Evolutionary conservation across 2,329 filamentous ascomycete genomes (phyloP), one percentile per base, ranked within the genome.

Genomic region (Paraconiothyrium sp.): DNA sequence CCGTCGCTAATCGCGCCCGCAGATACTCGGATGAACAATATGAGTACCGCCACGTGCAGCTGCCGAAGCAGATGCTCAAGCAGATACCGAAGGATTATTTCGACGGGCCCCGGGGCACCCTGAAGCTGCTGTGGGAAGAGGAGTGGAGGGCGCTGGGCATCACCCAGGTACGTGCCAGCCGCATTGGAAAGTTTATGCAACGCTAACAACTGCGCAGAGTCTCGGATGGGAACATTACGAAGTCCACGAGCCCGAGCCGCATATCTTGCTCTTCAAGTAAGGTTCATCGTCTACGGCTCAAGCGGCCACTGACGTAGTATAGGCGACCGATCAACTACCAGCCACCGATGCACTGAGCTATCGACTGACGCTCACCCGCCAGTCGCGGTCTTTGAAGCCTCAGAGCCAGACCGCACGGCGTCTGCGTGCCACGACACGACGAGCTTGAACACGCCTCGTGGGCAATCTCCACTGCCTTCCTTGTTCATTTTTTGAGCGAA

Each of bases 141-240:
- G 95, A 99, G 83, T 99, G 95, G 95, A 90, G 95, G 81, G 93
- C 91, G 39, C 86, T 99, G 75, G 95, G 95, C 54, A 99, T 99
- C 78, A 99, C 95, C 68, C 94, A 97, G 89, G 93, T 97, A 73
- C 83, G 47, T n/a, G 34, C 37, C 46, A 10, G 16, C 20, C 13
- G 6, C 44, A 44, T 2, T 7, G n/a, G n/a, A 13, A 5, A 30
- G 11, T 30, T 13, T 13, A 9, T 39, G 43, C n/a, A 22, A 11
- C 48, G 46, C 69, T 74, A 56, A 74, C 51, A 48, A 27, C 14
- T 46, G 35, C 35, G 54, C 77, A 98, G 94, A 98, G 94, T 84
- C 84, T 99, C 74, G 95, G 95, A 60, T 99, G 95, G 95, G 94
- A 98, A 79, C 95, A 99, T 80, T 99, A 99, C 78, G 95, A 99